Evolutionary conservation across 192 early-diverging fungal species (phyloP).

Genomic region (Coemansia reversa): DNA sequence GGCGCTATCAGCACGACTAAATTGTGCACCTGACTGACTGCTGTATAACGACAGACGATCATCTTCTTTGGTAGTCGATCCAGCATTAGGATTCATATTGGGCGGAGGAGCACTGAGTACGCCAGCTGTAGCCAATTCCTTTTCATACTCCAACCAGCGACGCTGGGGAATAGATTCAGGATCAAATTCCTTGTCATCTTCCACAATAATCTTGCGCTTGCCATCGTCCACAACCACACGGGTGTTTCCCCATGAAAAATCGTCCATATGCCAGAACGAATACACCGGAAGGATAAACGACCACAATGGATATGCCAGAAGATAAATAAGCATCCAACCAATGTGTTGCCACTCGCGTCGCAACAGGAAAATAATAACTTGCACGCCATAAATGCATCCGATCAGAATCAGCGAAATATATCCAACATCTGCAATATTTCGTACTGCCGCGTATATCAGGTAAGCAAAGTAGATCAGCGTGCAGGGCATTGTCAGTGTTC

Average conservation of each 20-base stretch:
- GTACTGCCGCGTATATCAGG: slow-evolving; percentile 72
- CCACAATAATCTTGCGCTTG: slow-evolving; percentile 63
- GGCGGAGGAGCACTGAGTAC: slow-evolving; percentile 41
- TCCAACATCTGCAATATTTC: slow-evolving; percentile 66
- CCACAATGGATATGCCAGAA: slow-evolving; percentile 86
- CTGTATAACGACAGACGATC: slow-evolving; percentile 33
- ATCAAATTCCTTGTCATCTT: slow-evolving; percentile 81
- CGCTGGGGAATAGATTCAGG: slow-evolving; percentile 83
- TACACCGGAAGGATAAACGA: slow-evolving; percentile 90
- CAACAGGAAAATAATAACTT: slow-evolving; percentile 79
- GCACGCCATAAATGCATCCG: slow-evolving; percentile 85
- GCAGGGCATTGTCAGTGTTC: slow-evolving; percentile 74
- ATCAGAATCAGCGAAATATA: slow-evolving; percentile 78
- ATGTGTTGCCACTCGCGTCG: slow-evolving; percentile 78
- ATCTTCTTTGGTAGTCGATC: slow-evolving; percentile 27
- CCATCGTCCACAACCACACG: slow-evolving; percentile 74
- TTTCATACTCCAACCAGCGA: slow-evolving; percentile 88
- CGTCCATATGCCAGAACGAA: slow-evolving; percentile 99
- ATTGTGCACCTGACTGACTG: slow-evolving; percentile 32
- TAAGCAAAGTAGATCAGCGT: slow-evolving; percentile 83
- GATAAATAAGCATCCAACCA: slow-evolving; percentile 84
- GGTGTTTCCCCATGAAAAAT: slow-evolving; percentile 98
- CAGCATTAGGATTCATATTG: slow-evolving; percentile 41
- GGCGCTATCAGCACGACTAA: slow-evolving; percentile 42
- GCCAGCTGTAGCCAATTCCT: slow-evolving; percentile 61